Evolutionary conservation across 345 rosid species (phyloP).

Genomic region (Citrus glauca): DNA sequence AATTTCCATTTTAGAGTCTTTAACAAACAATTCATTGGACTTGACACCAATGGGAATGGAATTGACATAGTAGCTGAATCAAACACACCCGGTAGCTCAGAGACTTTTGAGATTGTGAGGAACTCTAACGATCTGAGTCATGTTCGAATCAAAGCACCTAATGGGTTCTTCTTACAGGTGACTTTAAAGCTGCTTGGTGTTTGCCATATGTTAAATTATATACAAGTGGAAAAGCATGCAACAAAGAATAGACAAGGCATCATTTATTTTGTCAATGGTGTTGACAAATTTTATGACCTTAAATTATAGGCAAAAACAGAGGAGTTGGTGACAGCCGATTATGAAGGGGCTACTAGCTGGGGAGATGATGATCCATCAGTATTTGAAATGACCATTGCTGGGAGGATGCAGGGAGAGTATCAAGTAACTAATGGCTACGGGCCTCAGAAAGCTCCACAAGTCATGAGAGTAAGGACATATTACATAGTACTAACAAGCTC

Average conservation of each 20-base stretch:
- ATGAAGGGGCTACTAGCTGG: constrained; percentile 33
- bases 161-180: constrained; percentile 52
- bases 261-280: neutral
- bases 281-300: neutral
- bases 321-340: constrained; percentile 49
- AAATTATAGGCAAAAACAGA: constrained; percentile 44
- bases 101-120: constrained; percentile 48
- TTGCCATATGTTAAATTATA: neutral
- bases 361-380: constrained; percentile 50
- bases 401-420: constrained; percentile 47
- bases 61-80: constrained; percentile 34
- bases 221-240: neutral
- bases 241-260: neutral
- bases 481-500: neutral
- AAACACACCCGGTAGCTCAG: constrained; percentile 13
- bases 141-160: constrained; percentile 51
- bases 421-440: constrained; percentile 66
- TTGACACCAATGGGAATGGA: constrained; percentile 27
- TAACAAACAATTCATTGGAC: constrained; percentile 43
- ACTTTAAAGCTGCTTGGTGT: neutral
- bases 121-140: constrained; percentile 23
- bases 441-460: constrained; percentile 34
- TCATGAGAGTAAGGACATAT: constrained; percentile 38
- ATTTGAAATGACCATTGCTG: constrained; percentile 27
- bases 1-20: constrained; percentile 47